Evolutionary conservation across 129 eudicot genomes (phyloP).

Genomic region (Oenanthe sinensis): DNA sequence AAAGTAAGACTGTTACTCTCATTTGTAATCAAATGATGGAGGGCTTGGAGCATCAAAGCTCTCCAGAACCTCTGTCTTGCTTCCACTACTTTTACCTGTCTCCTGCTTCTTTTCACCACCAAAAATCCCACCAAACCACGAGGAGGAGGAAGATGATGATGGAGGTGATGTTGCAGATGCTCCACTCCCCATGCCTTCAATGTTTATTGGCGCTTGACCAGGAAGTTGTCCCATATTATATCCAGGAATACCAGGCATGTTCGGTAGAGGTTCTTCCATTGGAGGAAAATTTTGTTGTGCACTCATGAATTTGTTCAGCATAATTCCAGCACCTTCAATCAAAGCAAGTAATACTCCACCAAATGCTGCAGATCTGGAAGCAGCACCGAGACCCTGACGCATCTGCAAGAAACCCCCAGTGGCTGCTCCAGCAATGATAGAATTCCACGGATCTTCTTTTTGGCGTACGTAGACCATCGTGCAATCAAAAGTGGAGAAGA

Average conservation of each 20-base stretch:
- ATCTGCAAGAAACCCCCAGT: slow-evolving; percentile 9
- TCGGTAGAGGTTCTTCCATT: background rate
- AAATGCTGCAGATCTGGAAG: background rate
- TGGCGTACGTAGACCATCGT: background rate
- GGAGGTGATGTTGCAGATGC: background rate
- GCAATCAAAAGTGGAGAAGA: slow-evolving; percentile 6
- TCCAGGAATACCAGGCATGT: slow-evolving; percentile 6
- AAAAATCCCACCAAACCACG: slow-evolving; percentile 9
- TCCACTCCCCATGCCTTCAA: background rate
- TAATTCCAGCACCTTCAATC: slow-evolving; percentile 7
- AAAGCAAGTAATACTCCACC: slow-evolving; percentile 10
- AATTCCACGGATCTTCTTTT: slow-evolving; percentile 5
- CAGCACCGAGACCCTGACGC: slow-evolving; percentile 5
- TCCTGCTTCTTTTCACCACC: slow-evolving; percentile 8
- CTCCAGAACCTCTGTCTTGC: slow-evolving; percentile 11
- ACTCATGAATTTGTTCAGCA: slow-evolving; percentile 4
- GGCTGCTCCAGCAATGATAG: slow-evolving; percentile 10
- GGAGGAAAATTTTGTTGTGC: slow-evolving; percentile 1
- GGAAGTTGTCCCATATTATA: background rate
- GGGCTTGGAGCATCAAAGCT: slow-evolving; percentile 1
- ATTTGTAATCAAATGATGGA: slow-evolving; percentile 7
- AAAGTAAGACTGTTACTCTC: background rate
- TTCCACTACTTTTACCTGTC: background rate
- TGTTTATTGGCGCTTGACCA: slow-evolving; percentile 1
- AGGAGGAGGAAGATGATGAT: background rate